A percentile compares a stretch with the other conserved stretches of the same genome.
Evolutionary conservation across 495 filamentous ascomycete genomes (phyloP).

Genomic region (Trichocladium uniseriatum): DNA sequence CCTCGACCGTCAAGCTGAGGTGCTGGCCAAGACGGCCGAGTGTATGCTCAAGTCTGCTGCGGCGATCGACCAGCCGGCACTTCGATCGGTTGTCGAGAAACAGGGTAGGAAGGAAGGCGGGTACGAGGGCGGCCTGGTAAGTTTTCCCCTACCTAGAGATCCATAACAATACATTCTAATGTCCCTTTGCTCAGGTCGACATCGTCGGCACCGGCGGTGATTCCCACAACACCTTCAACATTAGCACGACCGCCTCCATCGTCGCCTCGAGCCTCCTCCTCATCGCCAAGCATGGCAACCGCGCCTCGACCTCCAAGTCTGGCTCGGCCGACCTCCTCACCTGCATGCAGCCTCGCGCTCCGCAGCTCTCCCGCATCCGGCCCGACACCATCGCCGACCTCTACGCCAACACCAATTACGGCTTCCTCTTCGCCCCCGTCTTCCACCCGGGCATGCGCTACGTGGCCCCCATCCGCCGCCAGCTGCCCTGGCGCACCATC

Average conservation of each 20-base stretch:
- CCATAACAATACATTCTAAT: not conserved
- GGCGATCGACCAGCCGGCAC: slow-evolving; percentile 30
- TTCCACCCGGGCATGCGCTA: slow-evolving; percentile 92
- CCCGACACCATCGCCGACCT: slow-evolving; percentile 57
- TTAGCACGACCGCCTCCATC: slow-evolving; percentile 89
- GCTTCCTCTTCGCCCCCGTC: slow-evolving; percentile 91
- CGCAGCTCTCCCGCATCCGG: slow-evolving; percentile 62
- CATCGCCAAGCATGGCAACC: slow-evolving; percentile 91
- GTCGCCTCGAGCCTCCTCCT: slow-evolving; percentile 74
- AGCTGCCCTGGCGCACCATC: slow-evolving; percentile 84
- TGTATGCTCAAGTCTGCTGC: slow-evolving; percentile 54
- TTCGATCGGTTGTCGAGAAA: slow-evolving; percentile 39
- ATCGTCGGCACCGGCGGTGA: slow-evolving; percentile 98
- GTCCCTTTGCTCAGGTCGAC: slow-evolving; percentile 54
- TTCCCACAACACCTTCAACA: slow-evolving; percentile 94
- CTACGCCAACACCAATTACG: slow-evolving; percentile 75
- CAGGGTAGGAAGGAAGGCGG: slow-evolving; percentile 52
- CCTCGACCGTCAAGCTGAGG: slow-evolving; percentile 63
- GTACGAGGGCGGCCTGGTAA: slow-evolving; percentile 62
- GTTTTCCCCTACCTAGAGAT: slow-evolving; percentile 8
- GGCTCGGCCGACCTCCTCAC: slow-evolving; percentile 89
- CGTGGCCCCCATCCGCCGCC: slow-evolving; percentile 71
- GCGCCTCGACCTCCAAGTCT: slow-evolving; percentile 88
- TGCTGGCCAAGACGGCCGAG: slow-evolving; percentile 65
- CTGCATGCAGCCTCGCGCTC: slow-evolving; percentile 56